These are phyloP conservation scores for Flaveria robusta DNA, from an alignment of 129 eudicot species.

Conservation along the genomic window DNA sequence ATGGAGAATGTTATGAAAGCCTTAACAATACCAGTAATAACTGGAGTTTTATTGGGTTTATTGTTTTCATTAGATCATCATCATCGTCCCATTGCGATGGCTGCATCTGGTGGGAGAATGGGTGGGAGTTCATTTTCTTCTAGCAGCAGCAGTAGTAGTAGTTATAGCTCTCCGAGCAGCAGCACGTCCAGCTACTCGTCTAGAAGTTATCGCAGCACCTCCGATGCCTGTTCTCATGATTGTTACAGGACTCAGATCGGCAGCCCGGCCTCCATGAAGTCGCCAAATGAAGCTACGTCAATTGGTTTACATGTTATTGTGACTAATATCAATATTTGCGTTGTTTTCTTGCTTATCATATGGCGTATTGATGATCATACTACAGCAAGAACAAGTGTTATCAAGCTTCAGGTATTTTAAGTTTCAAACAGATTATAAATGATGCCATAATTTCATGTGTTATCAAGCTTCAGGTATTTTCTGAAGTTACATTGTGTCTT, in stretches of 20 bases:
- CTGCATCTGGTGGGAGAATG: constrained; percentile 81
- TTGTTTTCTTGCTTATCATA: background rate
- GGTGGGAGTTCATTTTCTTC: constrained; percentile 75
- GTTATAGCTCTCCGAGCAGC: background rate
- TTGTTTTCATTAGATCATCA: constrained; percentile 47
- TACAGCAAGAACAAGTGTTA: constrained; percentile 14
- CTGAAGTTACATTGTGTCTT: too few relatives aligned
- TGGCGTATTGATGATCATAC: background rate
- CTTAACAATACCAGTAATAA: constrained; percentile 43
- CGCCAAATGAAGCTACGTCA: background rate
- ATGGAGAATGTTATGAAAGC: constrained; percentile 33
- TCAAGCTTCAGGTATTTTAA: constrained; percentile 56
- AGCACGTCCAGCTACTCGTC: constrained; percentile 11
- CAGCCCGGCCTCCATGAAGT: background rate
- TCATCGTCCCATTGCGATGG: constrained; percentile 37
- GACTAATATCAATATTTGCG: constrained; percentile 33
- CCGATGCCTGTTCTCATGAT: background rate
- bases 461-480: constrained; percentile 58
- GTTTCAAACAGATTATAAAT: background rate
- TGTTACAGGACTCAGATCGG: constrained; percentile 28
- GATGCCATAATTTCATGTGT: background rate
- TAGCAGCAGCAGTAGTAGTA: background rate
- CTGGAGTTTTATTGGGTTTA: constrained; percentile 52
- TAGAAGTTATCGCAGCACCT: too few relatives aligned
- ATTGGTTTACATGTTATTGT: background rate